These are phyloP conservation scores for Leishmania braziliensis DNA, from an alignment of 208 protist species.

Conservation along the genomic window DNA sequence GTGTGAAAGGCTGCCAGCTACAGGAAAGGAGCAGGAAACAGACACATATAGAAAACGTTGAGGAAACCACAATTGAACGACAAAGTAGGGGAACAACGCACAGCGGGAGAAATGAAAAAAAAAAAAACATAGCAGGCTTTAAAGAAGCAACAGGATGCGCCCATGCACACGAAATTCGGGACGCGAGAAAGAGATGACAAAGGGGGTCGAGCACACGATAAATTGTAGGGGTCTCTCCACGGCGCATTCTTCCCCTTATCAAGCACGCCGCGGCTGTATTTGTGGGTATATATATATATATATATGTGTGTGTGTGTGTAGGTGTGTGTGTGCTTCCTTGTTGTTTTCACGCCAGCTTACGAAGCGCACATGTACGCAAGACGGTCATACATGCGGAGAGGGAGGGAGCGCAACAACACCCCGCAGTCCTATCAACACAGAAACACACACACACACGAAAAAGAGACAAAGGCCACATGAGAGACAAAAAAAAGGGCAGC, in stretches of 20 bases:
- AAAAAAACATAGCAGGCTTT: not conserved
- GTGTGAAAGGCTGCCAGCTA: not conserved
- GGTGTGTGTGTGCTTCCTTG: too few species aligned
- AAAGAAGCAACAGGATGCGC: not conserved
- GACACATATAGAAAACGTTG: not conserved
- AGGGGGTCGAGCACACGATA: not conserved
- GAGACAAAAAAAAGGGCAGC: not conserved
- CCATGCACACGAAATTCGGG: not conserved
- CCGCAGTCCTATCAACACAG: not conserved
- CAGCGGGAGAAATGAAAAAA: not conserved
- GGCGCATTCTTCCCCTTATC: not conserved
- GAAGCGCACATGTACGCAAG: not conserved
- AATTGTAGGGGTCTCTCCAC: not conserved
- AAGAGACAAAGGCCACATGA: not conserved
- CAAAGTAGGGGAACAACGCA: not conserved
- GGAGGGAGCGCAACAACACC: not conserved
- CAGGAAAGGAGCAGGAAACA: not conserved
- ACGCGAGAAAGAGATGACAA: not conserved
- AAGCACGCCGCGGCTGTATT: not conserved
- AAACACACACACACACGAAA: not conserved
- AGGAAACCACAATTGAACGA: too few species aligned
- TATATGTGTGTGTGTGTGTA: too few species aligned
- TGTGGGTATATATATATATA: too few species aligned
- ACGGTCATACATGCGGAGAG: not conserved
- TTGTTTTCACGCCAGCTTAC: not conserved